Conservation (phyloP, 2,329 filamentous ascomycete species). For the Penicillium sp. region DNA sequence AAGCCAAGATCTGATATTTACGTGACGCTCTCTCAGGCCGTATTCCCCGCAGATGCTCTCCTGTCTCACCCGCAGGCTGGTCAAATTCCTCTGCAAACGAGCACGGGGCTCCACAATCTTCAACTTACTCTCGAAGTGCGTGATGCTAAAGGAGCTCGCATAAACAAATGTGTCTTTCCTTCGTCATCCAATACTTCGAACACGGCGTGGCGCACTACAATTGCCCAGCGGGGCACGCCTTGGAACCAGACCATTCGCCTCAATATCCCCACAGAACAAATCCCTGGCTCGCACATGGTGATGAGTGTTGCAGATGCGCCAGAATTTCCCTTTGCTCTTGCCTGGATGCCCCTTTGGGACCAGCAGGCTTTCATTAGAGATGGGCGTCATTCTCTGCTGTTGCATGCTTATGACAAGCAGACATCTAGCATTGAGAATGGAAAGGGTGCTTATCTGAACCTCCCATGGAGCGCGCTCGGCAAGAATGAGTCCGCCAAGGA, state of each 20-base stretch:
- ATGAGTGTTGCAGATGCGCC: constrained; percentile 87
- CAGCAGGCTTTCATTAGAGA: constrained; percentile 85
- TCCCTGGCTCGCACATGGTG: constrained; percentile 78
- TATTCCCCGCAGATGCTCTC: constrained; percentile 66
- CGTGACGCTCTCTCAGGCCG: constrained; percentile 74
- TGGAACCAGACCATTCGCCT: constrained; percentile 90
- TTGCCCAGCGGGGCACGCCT: constrained; percentile 70
- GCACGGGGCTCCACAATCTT: constrained; percentile 67
- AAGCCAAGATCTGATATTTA: constrained; percentile 93
- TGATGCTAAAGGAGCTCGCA: constrained; percentile 70
- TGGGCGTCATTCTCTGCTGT: constrained; percentile 72
- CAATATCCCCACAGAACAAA: constrained; percentile 73
- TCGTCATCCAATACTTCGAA: constrained; percentile 75
- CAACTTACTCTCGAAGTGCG: constrained; percentile 89
- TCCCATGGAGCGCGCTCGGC: constrained; percentile 72
- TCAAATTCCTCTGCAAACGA: constrained; percentile 69
- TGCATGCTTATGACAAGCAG: constrained; percentile 90
- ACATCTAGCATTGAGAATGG: constrained; percentile 70
- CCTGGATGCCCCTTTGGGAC: constrained; percentile 92
- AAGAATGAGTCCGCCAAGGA: constrained; percentile 68
- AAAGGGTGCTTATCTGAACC: constrained; percentile 79
- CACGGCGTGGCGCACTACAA: constrained; percentile 85
- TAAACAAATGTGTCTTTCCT: constrained; percentile 83
- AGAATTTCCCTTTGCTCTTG: constrained; percentile 82
- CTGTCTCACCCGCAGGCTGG: constrained; percentile 72